Base-by-base conservation (phyloP, 2,329 filamentous ascomycete genomes). In the Phaeosphaeriaceae sp. region DNA sequence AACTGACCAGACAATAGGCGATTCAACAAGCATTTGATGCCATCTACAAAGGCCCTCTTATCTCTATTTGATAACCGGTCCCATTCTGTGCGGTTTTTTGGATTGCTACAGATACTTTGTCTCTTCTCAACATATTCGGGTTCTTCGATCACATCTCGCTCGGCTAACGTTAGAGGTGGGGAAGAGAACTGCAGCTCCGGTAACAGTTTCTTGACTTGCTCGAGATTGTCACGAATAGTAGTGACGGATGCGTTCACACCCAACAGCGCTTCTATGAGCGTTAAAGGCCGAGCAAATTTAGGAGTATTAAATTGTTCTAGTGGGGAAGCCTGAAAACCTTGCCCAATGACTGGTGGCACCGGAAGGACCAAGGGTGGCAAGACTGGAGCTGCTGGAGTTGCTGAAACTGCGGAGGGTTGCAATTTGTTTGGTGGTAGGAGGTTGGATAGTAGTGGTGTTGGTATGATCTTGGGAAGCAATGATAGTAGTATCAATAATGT, bases 41-140 rank as follows among this genome's bases (percentile, higher is more conserved):
- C 57, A 40, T 65, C 60, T 3, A 70, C 42, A 33, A 64, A 71
- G 6, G 56, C 55, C 30, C 64, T 58, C 18, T 55, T 56, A 45
- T 61, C 60, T 28, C 43, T 54, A 28, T 62, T 46, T 30, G 55
- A 49, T 43, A 50, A 58, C 0, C 52, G 53, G 52, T 71, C 61
- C 69, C 69, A 72, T 43, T 72, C 69, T n/a, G 48, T 46, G 29
- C 69, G 67, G 15, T 64, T 47, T 32, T 62, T 63, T 12, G 60
- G 54, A 46, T 63, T 70, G 28, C 55, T 40, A 54, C 69, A 72
- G 23, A 48, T 58, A 43, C 48, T 52, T 41, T 58, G 54, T 32
- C 52, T 46, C 46, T 58, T 58, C 44, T 52, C 51, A 17, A 54
- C 52, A 34, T 46, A 29, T 32, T 48, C 51, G 3, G 52, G 48